Base-by-base conservation (phyloP, 1,139 yeast species). In the Candida frijolesensis region DNA sequence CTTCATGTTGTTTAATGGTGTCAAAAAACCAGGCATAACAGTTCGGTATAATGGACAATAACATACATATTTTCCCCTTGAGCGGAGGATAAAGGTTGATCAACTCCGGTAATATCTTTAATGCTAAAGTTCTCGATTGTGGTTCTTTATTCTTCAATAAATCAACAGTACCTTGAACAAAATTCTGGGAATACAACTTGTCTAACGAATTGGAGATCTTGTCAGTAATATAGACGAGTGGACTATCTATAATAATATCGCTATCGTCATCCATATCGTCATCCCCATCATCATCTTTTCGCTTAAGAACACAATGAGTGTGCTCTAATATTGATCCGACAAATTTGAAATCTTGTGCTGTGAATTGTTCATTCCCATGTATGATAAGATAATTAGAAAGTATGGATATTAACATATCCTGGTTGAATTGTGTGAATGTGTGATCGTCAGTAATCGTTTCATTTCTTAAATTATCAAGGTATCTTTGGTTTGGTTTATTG, bases 1-100 rank as follows among this genome's bases (percentile, higher is more conserved):
- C 55, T 0, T 54, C 52, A 51, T 63, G 52, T 11, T 51, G 30
- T 15, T 49, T 55, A 4, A 71, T 54, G 15, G 60, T 58, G 11
- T 54, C 47, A 53, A 56, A 71, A 47, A 74, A 61, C 70, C 71
- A 67, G 27, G 56, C 51, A 50, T 67, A 70, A 8, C 74, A 61
- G 3, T 66, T 66, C 0, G 77, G 76, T 1, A 68, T 61, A 12
- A 74, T 64, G 4, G 79, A 72, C 22, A 74, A 61, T 38, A 67
- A 56, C 66, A 74, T 70, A 54, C 74, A 71, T 16, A 76, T 59
- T 48, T 66, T 67, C 25, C 62, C 60, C 51, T 68, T 73, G 9
- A 61, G 57, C 3, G 62, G 54, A 1, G 78, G 78, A 16, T 67
- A 56, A 29, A 74, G 54, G 43, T 59, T 60, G 40, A 74, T 60